These are phyloP conservation scores for Oxytropis ochrocephala DNA, from an alignment of 306 rosid genomes.

Conservation along the genomic window DNA sequence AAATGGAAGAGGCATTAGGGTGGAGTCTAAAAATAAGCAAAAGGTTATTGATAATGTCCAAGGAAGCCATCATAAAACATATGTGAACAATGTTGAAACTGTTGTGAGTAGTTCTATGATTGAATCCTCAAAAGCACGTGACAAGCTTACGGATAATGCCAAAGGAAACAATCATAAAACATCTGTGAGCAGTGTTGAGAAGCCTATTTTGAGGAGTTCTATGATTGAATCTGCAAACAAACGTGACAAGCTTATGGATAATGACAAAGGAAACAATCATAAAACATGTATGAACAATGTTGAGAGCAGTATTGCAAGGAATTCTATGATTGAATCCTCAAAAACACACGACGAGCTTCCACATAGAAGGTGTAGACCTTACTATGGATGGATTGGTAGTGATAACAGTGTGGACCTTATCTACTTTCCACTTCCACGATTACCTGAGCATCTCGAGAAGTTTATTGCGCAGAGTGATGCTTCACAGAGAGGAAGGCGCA, in stretches of 20 bases:
- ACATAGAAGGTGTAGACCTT: conserved; percentile 22
- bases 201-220: neutral
- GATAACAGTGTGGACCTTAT: conserved; percentile 19
- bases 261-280: too few relatives aligned
- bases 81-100: neutral
- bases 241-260: neutral
- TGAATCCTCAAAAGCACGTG: conserved; percentile 5
- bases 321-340: conserved; percentile 6
- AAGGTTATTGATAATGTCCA: neutral
- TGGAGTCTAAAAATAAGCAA: neutral
- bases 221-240: too few relatives aligned
- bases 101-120: neutral
- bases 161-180: neutral
- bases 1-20: neutral
- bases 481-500: conserved; percentile 20
- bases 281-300: too few relatives aligned
- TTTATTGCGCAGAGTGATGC: conserved; percentile 5
- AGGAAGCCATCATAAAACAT: neutral
- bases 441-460: conserved; percentile 20
- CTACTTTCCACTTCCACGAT: conserved; percentile 16
- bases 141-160: neutral
- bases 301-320: neutral
- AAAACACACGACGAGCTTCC: neutral
- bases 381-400: conserved; percentile 44
- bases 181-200: neutral